Conservation (phyloP, 1,284 basidiomycete genomes). For the Lentinus polychrous region DNA sequence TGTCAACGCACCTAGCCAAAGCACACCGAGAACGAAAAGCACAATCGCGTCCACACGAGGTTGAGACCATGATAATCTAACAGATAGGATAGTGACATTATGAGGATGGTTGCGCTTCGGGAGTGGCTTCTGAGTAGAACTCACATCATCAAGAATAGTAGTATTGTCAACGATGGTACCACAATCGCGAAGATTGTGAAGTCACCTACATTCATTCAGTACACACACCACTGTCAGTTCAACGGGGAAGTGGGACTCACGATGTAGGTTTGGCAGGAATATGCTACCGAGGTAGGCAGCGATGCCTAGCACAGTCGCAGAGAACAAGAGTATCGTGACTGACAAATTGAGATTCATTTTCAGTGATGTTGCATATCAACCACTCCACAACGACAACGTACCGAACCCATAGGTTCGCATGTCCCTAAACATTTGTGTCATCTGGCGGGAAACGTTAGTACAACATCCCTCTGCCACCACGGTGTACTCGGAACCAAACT, state of each 20-base stretch:
- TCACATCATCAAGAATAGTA: conserved; percentile 34
- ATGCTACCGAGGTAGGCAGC: conserved; percentile 55
- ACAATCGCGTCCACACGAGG: conserved; percentile 53
- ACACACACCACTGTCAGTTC: neutral
- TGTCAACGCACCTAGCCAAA: conserved; percentile 57
- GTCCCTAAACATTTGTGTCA: conserved; percentile 28
- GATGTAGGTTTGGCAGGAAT: conserved; percentile 57
- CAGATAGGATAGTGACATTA: conserved; percentile 3
- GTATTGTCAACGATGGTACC: conserved; percentile 55
- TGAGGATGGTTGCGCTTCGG: neutral
- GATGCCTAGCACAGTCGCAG: conserved; percentile 62
- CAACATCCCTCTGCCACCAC: too few species aligned
- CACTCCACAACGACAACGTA: conserved; percentile 11
- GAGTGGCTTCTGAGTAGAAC: conserved; percentile 7
- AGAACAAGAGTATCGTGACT: conserved; percentile 55
- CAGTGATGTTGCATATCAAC: neutral
- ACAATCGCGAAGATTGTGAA: conserved; percentile 64
- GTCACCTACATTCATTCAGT: conserved; percentile 37
- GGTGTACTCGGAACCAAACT: too few species aligned
- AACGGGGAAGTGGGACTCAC: conserved; percentile 33
- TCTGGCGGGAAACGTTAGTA: conserved; percentile 8
- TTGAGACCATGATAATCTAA: conserved; percentile 61
- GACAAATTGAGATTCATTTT: neutral
- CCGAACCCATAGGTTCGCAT: conserved; percentile 26
- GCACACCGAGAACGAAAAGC: conserved; percentile 46